phyloP scores from a whole-genome alignment of 2,329 filamentous ascomycete genomes.

The Colletotrichum filicis region DNA sequence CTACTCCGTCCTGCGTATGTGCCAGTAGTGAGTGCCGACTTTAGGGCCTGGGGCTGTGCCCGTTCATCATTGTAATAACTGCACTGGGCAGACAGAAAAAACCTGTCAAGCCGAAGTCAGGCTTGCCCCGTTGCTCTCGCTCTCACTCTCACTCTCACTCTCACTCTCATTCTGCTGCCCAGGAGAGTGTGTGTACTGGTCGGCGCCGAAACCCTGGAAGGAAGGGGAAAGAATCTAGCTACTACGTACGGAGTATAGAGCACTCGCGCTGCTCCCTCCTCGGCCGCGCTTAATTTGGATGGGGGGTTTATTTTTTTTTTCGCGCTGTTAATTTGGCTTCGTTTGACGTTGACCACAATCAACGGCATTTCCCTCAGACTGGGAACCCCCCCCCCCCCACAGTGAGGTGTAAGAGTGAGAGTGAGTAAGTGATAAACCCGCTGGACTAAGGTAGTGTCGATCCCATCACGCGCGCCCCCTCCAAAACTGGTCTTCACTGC shows the following conservation, averaged over 20 bases:
- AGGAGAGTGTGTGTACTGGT: too few species aligned
- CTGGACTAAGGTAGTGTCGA: constrained; percentile 6
- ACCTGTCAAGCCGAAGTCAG: background rate
- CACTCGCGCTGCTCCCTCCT: too few species aligned
- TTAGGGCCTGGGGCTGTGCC: background rate
- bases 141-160: too few species aligned
- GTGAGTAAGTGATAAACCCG: background rate
- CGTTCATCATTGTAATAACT: too few species aligned
- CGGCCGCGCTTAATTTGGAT: background rate
- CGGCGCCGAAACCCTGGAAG: background rate
- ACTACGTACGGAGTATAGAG: too few species aligned
- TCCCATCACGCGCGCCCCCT: background rate
- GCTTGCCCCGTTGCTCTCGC: too few species aligned
- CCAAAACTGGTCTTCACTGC: background rate
- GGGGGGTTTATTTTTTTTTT: too few species aligned
- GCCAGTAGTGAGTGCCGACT: background rate
- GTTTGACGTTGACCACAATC: background rate
- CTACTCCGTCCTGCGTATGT: background rate
- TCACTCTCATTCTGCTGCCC: background rate
- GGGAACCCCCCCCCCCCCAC: background rate
- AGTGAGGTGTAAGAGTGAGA: background rate
- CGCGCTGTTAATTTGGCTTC: background rate
- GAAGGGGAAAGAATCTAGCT: too few species aligned
- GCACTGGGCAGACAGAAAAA: background rate
- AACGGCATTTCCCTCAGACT: background rate